Evolutionary conservation across 2,329 filamentous ascomycete species (phyloP).

Genomic region (Fusarium sp.): DNA sequence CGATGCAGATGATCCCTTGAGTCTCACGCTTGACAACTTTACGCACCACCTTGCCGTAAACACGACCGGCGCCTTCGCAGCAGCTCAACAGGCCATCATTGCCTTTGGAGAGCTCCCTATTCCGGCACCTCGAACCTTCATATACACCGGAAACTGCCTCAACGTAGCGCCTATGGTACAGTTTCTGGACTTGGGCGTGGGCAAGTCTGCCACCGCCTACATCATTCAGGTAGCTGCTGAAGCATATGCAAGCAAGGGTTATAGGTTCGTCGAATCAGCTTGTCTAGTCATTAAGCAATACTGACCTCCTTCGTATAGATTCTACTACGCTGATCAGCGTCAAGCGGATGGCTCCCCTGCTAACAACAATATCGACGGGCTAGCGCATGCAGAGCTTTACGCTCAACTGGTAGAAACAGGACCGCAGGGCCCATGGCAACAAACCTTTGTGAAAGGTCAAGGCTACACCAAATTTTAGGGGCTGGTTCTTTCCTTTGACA

Average conservation of each 20-base stretch:
- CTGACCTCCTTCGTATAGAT: slow-evolving; percentile 53
- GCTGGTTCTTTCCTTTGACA: no score
- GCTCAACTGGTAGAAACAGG: slow-evolving; percentile 56
- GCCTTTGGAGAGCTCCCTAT: slow-evolving; percentile 48
- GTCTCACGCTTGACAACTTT: slow-evolving; percentile 30
- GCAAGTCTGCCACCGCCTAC: slow-evolving; percentile 57
- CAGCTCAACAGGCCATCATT: slow-evolving; percentile 30
- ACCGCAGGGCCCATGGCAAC: slow-evolving; percentile 62
- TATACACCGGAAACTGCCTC: slow-evolving; percentile 62
- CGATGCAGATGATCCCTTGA: slow-evolving; percentile 25
- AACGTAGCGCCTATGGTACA: slow-evolving; percentile 52
- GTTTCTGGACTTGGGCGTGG: slow-evolving; percentile 57
- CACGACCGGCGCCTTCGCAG: slow-evolving; percentile 26
- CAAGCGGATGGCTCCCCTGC: slow-evolving; percentile 57
- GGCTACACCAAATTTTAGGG: no score
- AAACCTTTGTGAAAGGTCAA: slow-evolving; percentile 61
- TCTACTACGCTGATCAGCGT: slow-evolving; percentile 68
- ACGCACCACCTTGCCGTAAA: slow-evolving; percentile 23
- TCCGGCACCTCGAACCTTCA: slow-evolving; percentile 56
- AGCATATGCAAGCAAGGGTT: slow-evolving; percentile 54
- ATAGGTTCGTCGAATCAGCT: slow-evolving; percentile 48
- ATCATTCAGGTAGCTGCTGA: slow-evolving; percentile 50
- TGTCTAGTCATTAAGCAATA: no score
- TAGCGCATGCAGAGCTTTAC: slow-evolving; percentile 60
- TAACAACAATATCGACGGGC: slow-evolving; percentile 54